These are phyloP conservation scores for Uncinocarpus reesii DNA, from an alignment of 2,329 filamentous ascomycete species.

Conservation along the genomic window DNA sequence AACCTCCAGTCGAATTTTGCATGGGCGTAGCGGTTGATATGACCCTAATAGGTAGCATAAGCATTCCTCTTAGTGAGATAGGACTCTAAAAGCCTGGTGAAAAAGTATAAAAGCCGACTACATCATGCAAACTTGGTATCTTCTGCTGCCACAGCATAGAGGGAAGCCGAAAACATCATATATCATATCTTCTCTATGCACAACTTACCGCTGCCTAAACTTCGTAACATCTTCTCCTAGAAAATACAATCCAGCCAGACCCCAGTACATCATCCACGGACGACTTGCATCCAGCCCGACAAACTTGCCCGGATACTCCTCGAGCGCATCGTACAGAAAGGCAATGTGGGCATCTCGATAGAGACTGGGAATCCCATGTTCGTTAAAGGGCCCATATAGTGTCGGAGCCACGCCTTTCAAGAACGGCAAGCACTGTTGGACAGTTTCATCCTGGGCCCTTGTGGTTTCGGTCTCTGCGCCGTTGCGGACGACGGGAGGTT, in stretches of 20 bases:
- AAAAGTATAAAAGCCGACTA: slow-evolving; percentile 7
- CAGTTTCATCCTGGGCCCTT: slow-evolving; percentile 55
- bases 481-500: slow-evolving; percentile 55
- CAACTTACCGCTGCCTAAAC: slow-evolving; percentile 53
- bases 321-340: slow-evolving; percentile 42
- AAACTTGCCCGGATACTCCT: slow-evolving; percentile 57
- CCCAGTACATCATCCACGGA: slow-evolving; percentile 95
- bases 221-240: slow-evolving; percentile 61
- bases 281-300: slow-evolving; percentile 72
- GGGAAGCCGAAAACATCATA: neutral
- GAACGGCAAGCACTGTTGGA: slow-evolving; percentile 58
- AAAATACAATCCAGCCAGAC: slow-evolving; percentile 60
- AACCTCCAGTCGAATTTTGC: slow-evolving; percentile 76
- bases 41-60: slow-evolving; percentile 37
- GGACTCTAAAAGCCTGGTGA: neutral
- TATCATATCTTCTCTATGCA: neutral
- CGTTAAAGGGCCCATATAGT: slow-evolving; percentile 50
- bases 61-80: slow-evolving; percentile 11
- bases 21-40: slow-evolving; percentile 65
- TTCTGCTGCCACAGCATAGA: neutral
- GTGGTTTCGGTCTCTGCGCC: slow-evolving; percentile 58
- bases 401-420: slow-evolving; percentile 45
- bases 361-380: slow-evolving; percentile 63
- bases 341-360: slow-evolving; percentile 48
- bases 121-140: neutral